Conservation (phyloP, 306 rosid genomes). For the Arachis stenosperma region DNA sequence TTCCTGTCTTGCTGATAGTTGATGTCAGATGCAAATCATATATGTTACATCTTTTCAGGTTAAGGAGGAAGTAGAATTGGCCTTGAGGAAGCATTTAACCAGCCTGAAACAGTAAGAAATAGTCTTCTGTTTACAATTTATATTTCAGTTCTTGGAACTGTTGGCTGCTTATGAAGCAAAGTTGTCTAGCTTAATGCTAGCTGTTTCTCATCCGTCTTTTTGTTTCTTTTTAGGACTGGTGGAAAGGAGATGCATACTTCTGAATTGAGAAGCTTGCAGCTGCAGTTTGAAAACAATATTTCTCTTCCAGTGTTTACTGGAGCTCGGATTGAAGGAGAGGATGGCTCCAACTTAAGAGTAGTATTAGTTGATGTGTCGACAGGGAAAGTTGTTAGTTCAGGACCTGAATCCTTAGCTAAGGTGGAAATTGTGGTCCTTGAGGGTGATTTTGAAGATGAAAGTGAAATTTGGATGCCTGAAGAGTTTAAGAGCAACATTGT, state of each 20-base stretch:
- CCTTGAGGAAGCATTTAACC: constrained; percentile 72
- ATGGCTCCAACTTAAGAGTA: constrained; percentile 65
- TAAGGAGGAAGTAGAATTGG: constrained; percentile 91
- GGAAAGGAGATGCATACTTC: constrained; percentile 60
- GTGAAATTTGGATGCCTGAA: constrained; percentile 74
- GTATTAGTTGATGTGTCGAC: constrained; percentile 65
- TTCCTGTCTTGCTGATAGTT: constrained; percentile 31
- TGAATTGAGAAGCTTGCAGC: constrained; percentile 66
- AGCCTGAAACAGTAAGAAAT: constrained; percentile 78
- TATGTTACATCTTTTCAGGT: constrained; percentile 62
- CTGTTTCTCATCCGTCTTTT: constrained; percentile 33
- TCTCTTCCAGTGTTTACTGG: constrained; percentile 98
- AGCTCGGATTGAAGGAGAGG: constrained; percentile 94
- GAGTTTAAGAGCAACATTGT: constrained; percentile 90
- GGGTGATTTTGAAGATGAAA: constrained; percentile 97
- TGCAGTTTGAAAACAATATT: constrained; percentile 67
- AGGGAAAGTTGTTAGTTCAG: constrained; percentile 66
- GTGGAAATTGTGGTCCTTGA: constrained; percentile 96
- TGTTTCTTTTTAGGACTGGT: constrained; percentile 61
- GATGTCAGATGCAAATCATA: constrained; percentile 23
- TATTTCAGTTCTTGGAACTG: constrained; percentile 11
- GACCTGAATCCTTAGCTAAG: constrained; percentile 81
- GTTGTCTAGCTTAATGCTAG: constrained; percentile 16
- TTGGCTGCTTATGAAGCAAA: constrained; percentile 23
- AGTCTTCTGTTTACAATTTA: constrained; percentile 34